These are phyloP conservation scores for Delonix regia DNA, from an alignment of 306 rosid genomes.

Conservation along the genomic window DNA sequence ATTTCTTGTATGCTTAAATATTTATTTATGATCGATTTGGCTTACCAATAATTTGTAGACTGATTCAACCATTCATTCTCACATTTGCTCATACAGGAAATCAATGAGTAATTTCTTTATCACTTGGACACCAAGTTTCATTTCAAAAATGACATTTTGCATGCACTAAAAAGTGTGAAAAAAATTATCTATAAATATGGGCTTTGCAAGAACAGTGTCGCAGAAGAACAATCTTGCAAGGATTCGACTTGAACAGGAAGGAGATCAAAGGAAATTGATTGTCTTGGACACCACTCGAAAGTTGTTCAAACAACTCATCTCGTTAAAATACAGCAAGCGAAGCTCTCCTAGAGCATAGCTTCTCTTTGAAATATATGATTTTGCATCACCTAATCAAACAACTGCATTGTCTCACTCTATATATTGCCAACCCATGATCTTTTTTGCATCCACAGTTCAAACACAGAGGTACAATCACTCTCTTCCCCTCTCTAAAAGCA, in stretches of 20 bases:
- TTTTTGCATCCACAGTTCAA: conserved; percentile 24
- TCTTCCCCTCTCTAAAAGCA: not conserved
- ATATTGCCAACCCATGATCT: conserved; percentile 11
- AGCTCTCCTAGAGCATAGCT: conserved; percentile 21
- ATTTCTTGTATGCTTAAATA: too few relatives aligned
- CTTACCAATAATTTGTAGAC: not conserved
- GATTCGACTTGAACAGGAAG: conserved; percentile 57
- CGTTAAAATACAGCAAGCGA: conserved; percentile 10
- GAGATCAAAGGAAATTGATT: conserved; percentile 49
- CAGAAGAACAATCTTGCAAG: conserved; percentile 2
- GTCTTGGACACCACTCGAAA: conserved; percentile 71
- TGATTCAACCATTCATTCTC: not conserved
- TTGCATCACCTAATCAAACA: too few relatives aligned
- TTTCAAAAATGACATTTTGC: not conserved
- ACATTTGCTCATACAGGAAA: not conserved
- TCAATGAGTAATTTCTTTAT: not conserved
- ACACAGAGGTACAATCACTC: conserved; percentile 6
- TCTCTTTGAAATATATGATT: too few relatives aligned
- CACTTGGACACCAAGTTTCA: not conserved
- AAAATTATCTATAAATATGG: too few relatives aligned
- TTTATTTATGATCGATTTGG: not conserved
- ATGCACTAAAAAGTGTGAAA: conserved; percentile 17
- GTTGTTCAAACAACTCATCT: conserved; percentile 63
- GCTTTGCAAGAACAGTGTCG: not conserved
- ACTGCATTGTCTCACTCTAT: conserved; percentile 34